These are phyloP conservation scores for Naganishia vaughanmartiniae DNA, from an alignment of 768 basidiomycete species.

Conservation along the genomic window DNA sequence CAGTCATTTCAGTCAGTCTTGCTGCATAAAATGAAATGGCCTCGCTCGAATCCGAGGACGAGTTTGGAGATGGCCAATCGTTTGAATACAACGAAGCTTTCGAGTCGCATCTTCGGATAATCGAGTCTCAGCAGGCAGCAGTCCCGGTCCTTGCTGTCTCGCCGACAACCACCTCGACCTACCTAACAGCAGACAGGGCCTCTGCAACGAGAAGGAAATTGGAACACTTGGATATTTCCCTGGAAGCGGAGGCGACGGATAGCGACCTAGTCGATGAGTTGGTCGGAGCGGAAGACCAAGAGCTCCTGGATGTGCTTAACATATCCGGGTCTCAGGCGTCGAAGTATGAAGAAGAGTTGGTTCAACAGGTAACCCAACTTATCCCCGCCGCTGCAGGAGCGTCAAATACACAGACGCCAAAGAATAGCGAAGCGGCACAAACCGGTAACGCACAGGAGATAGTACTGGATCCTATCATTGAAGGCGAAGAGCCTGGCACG, in stretches of 20 bases:
- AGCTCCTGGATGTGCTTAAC: background rate
- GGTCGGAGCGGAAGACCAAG: conserved; percentile 3
- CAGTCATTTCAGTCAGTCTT: background rate
- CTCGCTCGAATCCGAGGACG: conserved; percentile 17
- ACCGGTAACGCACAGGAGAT: background rate
- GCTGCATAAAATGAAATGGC: background rate
- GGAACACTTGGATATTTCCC: conserved; percentile 8
- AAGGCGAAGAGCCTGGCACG: background rate
- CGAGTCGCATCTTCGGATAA: conserved; percentile 7
- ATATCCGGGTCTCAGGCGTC: conserved; percentile 23
- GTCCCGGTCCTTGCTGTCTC: background rate
- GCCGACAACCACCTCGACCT: background rate
- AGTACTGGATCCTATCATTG: background rate
- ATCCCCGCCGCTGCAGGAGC: background rate
- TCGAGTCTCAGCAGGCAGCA: conserved; percentile 5
- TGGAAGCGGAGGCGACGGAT: background rate
- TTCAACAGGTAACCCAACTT: conserved; percentile 24
- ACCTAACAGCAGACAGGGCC: background rate
- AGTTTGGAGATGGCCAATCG: conserved; percentile 21
- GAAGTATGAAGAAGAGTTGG: conserved; percentile 24
- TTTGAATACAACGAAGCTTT: conserved; percentile 24
- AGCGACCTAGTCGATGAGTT: background rate
- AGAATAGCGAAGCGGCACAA: background rate
- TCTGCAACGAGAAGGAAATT: conserved; percentile 17
- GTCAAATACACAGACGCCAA: background rate